Conservation (phyloP, 2,329 filamentous ascomycete genomes). For the Lecanicillium sp. region DNA sequence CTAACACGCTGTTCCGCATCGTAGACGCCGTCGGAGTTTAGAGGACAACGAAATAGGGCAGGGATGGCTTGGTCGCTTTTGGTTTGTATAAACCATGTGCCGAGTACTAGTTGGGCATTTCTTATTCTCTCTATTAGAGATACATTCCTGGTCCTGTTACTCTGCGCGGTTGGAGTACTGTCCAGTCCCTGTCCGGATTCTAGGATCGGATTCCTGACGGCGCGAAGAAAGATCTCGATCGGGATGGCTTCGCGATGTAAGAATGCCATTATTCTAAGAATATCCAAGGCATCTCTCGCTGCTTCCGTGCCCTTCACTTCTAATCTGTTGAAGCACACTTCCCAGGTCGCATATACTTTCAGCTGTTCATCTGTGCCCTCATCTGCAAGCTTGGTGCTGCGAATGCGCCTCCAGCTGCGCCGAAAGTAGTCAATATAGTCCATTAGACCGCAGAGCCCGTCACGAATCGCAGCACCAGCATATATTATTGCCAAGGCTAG, state of each 20-base stretch:
- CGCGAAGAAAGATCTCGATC: neutral
- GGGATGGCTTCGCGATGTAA: constrained; percentile 1
- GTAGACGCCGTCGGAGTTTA: neutral
- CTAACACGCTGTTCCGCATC: constrained; percentile 7
- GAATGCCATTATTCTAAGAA: constrained; percentile 8
- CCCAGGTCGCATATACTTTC: constrained; percentile 1
- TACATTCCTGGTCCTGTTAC: neutral
- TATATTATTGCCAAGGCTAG: constrained; percentile 13
- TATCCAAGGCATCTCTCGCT: neutral
- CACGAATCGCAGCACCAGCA: constrained; percentile 8
- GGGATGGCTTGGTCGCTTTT: neutral
- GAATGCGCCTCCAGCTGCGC: neutral
- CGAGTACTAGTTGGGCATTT: too few relatives aligned
- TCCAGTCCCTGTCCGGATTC: neutral
- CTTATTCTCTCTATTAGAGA: too few relatives aligned
- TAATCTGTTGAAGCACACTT: constrained; percentile 1
- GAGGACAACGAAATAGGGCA: too few relatives aligned
- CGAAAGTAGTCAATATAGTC: constrained; percentile 7
- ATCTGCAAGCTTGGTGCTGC: neutral
- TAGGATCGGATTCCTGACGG: neutral
- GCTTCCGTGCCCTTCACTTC: constrained; percentile 6
- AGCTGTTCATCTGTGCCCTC: neutral
- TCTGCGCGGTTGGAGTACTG: neutral
- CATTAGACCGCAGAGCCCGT: constrained; percentile 7
- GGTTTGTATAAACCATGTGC: neutral